Evolutionary conservation across 768 basidiomycete genomes (phyloP), one percentile per base, ranked within the genome.

Genomic region (Amyloporia xantha): DNA sequence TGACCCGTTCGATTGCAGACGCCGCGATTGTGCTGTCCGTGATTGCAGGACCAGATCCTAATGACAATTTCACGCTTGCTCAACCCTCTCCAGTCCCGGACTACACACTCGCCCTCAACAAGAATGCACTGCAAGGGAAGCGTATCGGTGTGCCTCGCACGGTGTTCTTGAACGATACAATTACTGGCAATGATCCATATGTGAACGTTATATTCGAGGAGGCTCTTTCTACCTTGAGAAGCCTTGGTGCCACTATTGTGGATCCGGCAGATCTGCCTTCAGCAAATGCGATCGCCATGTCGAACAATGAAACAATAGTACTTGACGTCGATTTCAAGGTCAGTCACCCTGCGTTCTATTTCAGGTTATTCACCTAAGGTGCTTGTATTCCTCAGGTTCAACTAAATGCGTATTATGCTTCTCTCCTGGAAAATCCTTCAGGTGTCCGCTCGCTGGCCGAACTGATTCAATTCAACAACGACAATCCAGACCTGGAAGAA

Each of bases 201-300:
- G 58, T 66, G 11, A 52, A 58, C 11, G 47, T 65, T 7, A 69
- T 59, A 23, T 76, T 76, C 52, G 56, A 70, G 24, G 56, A 54
- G 3, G 63, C 69, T 1, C 47, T 76, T 21, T 63, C 65, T 21
- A 56, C 64, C 12, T 57, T 76, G 20, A 53, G 64, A 6, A 48
- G 48, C 10, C 62, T 75, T 5, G 75, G 74, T 13, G 73, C 73
- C 2, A 65, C 72, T 1, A 66, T 84, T 1, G 68, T 83, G 7
- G 82, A 85, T 55, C 79, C 80, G 1, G 78, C 79, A 1, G 77
- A 84, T 50, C 60, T 84, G 10, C 74, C 79, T 0, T 72, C 74
- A n/a, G 78, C 76, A 4, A 67, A 74, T 2, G 79, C 78, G 36
- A 58, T 69, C 21, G 54, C 57, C 2, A 73, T 73, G 0, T 70